Percentiles rank a stretch among this genome's conserved stretches.
Conservation (phyloP, 1,284 basidiomycete species). For the Ceratobasidium papillatum region DNA sequence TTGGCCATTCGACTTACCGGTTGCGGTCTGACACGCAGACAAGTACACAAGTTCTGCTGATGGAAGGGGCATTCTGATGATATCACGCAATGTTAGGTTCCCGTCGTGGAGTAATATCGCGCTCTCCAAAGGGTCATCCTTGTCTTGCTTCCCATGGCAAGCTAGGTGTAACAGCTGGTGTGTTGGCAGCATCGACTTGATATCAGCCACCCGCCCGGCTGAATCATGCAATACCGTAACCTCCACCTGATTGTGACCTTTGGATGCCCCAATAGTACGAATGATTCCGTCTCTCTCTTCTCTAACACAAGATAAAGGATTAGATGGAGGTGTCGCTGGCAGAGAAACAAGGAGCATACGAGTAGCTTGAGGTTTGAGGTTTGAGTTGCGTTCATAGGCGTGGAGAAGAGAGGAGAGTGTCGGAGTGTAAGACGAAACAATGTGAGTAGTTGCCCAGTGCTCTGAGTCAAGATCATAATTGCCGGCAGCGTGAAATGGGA, state of each 20-base stretch:
- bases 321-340: not conserved
- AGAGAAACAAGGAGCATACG: conserved; percentile 22
- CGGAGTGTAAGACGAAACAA: conserved; percentile 35
- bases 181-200: not conserved
- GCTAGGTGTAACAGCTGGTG: conserved; percentile 31
- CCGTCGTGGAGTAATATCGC: conserved; percentile 5
- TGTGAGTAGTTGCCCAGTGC: conserved; percentile 15
- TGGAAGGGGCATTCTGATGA: conserved; percentile 24
- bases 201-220: not conserved
- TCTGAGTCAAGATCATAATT: conserved; percentile 13
- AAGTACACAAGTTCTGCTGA: conserved; percentile 30
- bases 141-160: conserved; percentile 35
- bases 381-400: not conserved
- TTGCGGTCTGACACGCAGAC: conserved; percentile 38
- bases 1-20: not conserved
- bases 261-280: not conserved
- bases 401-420: conserved; percentile 15
- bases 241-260: not conserved
- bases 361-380: not conserved
- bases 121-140: conserved; percentile 10
- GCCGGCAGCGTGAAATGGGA: conserved; percentile 37
- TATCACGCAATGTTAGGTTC: conserved; percentile 22
- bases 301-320: not conserved
- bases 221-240: conserved; percentile 11
- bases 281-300: conserved; percentile 22